Conservation (phyloP, 2,329 filamentous ascomycete species). For the Penicillium polonicum region DNA sequence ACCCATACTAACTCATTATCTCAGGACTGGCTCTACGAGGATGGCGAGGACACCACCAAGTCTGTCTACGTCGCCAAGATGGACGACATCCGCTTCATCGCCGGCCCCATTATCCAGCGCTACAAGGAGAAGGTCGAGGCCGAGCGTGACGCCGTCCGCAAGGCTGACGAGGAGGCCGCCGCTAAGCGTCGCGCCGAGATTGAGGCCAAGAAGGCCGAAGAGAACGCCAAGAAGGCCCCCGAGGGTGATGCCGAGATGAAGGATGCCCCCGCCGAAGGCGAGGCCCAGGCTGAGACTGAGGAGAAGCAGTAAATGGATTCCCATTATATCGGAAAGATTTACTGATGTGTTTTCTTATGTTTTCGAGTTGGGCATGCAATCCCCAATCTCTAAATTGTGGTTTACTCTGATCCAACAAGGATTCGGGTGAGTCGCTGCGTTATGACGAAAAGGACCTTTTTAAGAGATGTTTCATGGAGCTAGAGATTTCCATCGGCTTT, state of each 20-base stretch:
- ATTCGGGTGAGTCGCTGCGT: constrained; percentile 9
- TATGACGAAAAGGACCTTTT: constrained; percentile 27
- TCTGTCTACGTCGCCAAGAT: constrained; percentile 91
- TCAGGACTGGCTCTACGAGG: constrained; percentile 97
- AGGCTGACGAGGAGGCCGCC: constrained; percentile 64
- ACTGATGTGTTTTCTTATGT: background rate
- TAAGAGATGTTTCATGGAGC: constrained; percentile 27
- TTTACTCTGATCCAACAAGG: constrained; percentile 1
- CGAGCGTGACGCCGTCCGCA: constrained; percentile 71
- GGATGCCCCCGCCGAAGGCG: constrained; percentile 52
- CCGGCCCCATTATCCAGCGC: constrained; percentile 87
- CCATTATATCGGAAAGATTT: constrained; percentile 6
- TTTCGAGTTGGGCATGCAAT: background rate
- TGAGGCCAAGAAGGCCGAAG: constrained; percentile 64
- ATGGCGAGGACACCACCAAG: constrained; percentile 92
- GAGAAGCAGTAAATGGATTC: constrained; percentile 39
- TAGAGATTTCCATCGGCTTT: constrained; percentile 20
- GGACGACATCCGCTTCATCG: constrained; percentile 88
- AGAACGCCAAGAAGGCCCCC: constrained; percentile 42
- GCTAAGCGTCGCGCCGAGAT: constrained; percentile 63
- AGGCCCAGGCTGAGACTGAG: constrained; percentile 30
- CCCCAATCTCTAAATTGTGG: background rate
- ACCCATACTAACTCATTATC: constrained; percentile 16
- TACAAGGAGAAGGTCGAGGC: constrained; percentile 93
- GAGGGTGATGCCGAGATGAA: constrained; percentile 58